Percentiles rank a stretch among this genome's conserved stretches.
These are phyloP conservation scores for Ceratocystis variospora DNA, from an alignment of 2,329 filamentous ascomycete genomes.

Conservation along the genomic window DNA sequence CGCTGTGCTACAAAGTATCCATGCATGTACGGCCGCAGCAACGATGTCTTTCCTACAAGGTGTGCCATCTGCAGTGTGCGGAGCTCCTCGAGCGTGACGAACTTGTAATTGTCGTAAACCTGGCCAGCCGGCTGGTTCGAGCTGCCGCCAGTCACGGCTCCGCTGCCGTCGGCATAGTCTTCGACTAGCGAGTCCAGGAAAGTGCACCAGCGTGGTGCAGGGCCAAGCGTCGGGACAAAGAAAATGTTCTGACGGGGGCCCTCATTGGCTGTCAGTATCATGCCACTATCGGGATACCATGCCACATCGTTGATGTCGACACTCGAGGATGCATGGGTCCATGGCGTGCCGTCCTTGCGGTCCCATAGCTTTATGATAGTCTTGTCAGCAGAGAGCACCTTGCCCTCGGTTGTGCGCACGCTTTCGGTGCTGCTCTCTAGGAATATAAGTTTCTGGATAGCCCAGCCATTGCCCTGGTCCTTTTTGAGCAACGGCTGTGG, in stretches of 20 bases:
- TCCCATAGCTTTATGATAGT: conserved; percentile 97
- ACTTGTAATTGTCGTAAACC: conserved; percentile 98
- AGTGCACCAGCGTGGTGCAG: conserved; percentile 86
- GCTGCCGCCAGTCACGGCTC: conserved; percentile 18
- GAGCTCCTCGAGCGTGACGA: conserved; percentile 78
- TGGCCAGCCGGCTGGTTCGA: conserved; percentile 47
- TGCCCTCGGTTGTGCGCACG: conserved; percentile 67
- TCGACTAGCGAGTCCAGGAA: conserved; percentile 97
- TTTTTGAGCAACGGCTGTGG: conserved; percentile 76
- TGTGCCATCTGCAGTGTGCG: conserved; percentile 76
- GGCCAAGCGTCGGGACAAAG: conserved; percentile 85
- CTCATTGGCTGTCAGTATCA: conserved; percentile 94
- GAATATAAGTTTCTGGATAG: conserved; percentile 71
- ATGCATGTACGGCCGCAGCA: conserved; percentile 95
- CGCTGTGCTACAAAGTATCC: conserved; percentile 95
- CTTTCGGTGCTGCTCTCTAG: conserved; percentile 53
- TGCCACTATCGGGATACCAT: conserved; percentile 83
- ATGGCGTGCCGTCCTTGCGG: conserved; percentile 64
- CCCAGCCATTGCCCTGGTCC: conserved; percentile 89
- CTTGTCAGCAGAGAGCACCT: conserved; percentile 85
- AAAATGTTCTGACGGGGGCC: conserved; percentile 90
- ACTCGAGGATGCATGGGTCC: conserved; percentile 89
- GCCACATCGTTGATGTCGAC: conserved; percentile 92
- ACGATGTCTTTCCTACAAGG: conserved; percentile 75
- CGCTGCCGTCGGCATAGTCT: conserved; percentile 69